These are phyloP conservation scores for Leccinum angustisporum DNA, from an alignment of 1,284 basidiomycete species.

Conservation along the genomic window DNA sequence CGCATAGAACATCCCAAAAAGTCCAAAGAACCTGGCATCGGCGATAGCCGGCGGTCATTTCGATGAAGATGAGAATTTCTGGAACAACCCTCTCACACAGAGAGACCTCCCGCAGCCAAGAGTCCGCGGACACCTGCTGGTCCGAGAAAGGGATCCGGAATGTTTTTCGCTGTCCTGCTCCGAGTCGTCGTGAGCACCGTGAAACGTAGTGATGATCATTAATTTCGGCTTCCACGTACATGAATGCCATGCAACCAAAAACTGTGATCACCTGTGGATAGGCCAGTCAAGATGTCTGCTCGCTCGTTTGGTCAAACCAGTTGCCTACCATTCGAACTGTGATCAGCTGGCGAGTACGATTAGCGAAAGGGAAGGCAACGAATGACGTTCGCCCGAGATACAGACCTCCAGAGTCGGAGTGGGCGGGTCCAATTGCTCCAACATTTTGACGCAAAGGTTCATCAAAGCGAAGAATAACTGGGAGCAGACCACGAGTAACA, in stretches of 20 bases:
- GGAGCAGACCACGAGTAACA: slow-evolving; percentile 58
- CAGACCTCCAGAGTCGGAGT: slow-evolving; percentile 58
- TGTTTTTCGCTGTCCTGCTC: slow-evolving; percentile 47
- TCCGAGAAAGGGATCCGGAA: slow-evolving; percentile 67
- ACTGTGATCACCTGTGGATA: slow-evolving; percentile 44
- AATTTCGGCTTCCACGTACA: slow-evolving; percentile 31
- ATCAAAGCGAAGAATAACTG: slow-evolving; percentile 65
- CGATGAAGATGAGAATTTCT: neutral
- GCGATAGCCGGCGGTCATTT: neutral
- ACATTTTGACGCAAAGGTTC: slow-evolving; percentile 60
- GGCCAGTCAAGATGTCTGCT: neutral
- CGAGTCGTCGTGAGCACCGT: neutral
- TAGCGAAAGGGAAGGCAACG: slow-evolving; percentile 33
- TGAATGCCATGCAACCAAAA: slow-evolving; percentile 43
- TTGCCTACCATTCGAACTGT: slow-evolving; percentile 47
- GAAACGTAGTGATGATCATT: neutral
- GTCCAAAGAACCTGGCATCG: slow-evolving; percentile 53
- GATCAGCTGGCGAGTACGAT: slow-evolving; percentile 38
- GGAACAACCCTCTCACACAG: slow-evolving; percentile 45
- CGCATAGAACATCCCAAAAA: slow-evolving; percentile 69
- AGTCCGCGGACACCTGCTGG: slow-evolving; percentile 65
- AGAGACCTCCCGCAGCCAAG: slow-evolving; percentile 59
- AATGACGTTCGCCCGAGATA: neutral
- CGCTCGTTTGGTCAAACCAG: neutral
- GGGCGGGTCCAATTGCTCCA: slow-evolving; percentile 58